Base-by-base conservation (phyloP, 2,329 filamentous ascomycete species). In the Fusarium metavorans region DNA sequence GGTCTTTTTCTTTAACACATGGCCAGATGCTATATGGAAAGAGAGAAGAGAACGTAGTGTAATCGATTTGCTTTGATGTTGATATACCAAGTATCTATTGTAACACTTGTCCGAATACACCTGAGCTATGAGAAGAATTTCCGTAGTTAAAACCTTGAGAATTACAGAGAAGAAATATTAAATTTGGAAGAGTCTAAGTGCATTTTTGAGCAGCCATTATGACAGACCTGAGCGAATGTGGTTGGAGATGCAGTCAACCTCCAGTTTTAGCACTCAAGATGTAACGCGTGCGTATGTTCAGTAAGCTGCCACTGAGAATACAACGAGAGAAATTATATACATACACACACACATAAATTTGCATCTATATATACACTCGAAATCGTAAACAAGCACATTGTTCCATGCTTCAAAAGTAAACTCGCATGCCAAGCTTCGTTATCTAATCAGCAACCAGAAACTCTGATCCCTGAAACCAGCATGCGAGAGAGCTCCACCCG, bases 371-470 rank as follows among this genome's bases (percentile, higher is more conserved):
- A 18, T 27, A 18, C 9, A 48, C 14, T 18, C 23, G 9, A 48
- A 27, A 48, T 48, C 16, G 41, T 45, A 16, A 45, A 25, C 9
- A 50, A 18, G 18, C n/a, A 13, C 7, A 18, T 60, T 30, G 25
- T 20, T 10, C 11, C 7, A 27, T 35, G 14, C 20, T 60, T 5
- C 20, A 37, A 45, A 43, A 39, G 43, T 52, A 13, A 30, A 27
- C 48, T 52, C 16, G 48, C 62, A 66, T 64, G 56, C 43, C 56
- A 70, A 66, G 66, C 14, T 66, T 67, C 56, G 59, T 78, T 78
- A 78, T 78, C 76, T 78, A 75, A 78, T 78, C 76, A 78, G 75
- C 59, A 68, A 16, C 27, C 11, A 59, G n/a, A 67, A 64, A 63
- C 66, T 64, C 62, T 39, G 48, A 65, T 61, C 56, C 64, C 56